Conservation (phyloP, 2,329 filamentous ascomycete genomes). For the Neopestalotiopsis clavispora region DNA sequence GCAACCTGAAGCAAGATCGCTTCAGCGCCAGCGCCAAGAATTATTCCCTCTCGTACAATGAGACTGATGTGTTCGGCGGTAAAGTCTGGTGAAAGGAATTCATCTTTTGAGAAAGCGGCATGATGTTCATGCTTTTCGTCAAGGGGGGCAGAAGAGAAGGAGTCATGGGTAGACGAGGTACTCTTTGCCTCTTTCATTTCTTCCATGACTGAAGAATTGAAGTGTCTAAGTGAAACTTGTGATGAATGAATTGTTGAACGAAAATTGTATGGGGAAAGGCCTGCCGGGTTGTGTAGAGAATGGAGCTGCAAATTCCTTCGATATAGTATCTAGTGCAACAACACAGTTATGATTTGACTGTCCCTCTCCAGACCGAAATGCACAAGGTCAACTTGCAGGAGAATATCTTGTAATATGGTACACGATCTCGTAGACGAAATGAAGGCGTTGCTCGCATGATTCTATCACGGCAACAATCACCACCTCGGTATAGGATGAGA, state of each 20-base stretch:
- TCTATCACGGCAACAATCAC: not conserved
- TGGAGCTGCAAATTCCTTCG: too few species aligned
- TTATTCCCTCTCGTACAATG: slow-evolving; percentile 39
- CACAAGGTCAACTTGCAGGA: too few species aligned
- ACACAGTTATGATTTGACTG: too few species aligned
- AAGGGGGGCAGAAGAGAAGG: not conserved
- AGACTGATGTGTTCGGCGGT: slow-evolving; percentile 34
- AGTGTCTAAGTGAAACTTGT: too few species aligned
- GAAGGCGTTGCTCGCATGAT: not conserved
- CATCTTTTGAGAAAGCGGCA: slow-evolving; percentile 23
- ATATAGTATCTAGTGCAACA: too few species aligned
- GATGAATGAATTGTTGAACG: too few species aligned
- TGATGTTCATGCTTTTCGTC: slow-evolving; percentile 15
- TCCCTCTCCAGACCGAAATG: too few species aligned
- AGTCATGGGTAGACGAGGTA: not conserved
- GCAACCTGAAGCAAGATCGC: slow-evolving; percentile 47
- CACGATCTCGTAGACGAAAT: too few species aligned
- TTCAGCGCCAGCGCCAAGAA: slow-evolving; percentile 40
- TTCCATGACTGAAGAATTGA: not conserved
- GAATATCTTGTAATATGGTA: too few species aligned
- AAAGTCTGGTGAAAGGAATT: slow-evolving; percentile 28
- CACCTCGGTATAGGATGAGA: not conserved
- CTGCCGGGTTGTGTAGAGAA: too few species aligned
- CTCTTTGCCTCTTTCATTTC: not conserved
- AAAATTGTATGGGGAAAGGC: too few species aligned